Evolutionary conservation across 2,329 filamentous ascomycete species (phyloP).

Genomic region (Stagonosporopsis rhizophila): DNA sequence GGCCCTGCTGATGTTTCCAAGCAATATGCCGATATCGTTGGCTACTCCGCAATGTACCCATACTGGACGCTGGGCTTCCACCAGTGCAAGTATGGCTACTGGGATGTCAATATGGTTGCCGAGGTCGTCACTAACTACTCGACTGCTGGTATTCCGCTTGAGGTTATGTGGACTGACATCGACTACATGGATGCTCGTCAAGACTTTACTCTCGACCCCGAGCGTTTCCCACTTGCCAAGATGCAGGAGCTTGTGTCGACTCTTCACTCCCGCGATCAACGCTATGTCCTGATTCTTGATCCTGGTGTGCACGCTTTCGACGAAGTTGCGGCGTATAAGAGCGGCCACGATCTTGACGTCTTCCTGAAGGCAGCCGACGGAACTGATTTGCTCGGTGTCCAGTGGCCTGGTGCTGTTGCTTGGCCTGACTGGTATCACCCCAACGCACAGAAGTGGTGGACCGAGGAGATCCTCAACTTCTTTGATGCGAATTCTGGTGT

Average conservation of each 20-base stretch:
- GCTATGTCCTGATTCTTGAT: constrained; percentile 82
- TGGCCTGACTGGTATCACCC: constrained; percentile 81
- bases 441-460: constrained; percentile 72
- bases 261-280: constrained; percentile 71
- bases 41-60: constrained; percentile 57
- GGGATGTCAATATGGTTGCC: constrained; percentile 68
- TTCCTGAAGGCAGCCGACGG: constrained; percentile 65
- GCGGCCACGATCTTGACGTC: constrained; percentile 64
- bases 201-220: constrained; percentile 70
- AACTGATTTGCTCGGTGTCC: constrained; percentile 66
- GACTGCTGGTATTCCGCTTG: constrained; percentile 68
- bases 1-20: constrained; percentile 55
- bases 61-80: constrained; percentile 63
- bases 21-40: constrained; percentile 60
- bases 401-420: constrained; percentile 77
- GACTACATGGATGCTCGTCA: constrained; percentile 69
- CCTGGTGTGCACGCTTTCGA: constrained; percentile 61
- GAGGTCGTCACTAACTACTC: constrained; percentile 74
- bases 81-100: constrained; percentile 60
- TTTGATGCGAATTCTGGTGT: constrained; percentile 70
- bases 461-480: constrained; percentile 69
- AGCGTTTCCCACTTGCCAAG: constrained; percentile 66
- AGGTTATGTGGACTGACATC: constrained; percentile 78
- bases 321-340: constrained; percentile 63
- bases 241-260: constrained; percentile 71